Conservation (phyloP, 192 early-diverging fungal species). For the Coemansia sp. region DNA sequence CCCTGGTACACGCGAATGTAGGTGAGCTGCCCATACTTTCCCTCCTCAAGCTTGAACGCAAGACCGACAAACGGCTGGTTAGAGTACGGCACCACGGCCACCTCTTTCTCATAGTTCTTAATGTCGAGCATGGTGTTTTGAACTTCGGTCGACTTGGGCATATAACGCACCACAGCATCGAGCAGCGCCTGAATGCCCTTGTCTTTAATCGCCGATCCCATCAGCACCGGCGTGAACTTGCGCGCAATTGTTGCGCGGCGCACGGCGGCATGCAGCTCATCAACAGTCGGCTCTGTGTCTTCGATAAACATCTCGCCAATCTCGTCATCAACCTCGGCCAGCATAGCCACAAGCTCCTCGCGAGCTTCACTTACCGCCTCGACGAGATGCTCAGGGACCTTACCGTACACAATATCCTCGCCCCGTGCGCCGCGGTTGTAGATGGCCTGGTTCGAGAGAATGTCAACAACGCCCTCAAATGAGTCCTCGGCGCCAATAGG, state of each 20-base stretch:
- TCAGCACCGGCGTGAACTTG: constrained; percentile 80
- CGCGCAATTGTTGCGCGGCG: constrained; percentile 75
- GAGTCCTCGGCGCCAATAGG: constrained; percentile 87
- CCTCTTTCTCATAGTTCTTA: constrained; percentile 60
- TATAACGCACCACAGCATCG: constrained; percentile 67
- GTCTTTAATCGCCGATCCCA: constrained; percentile 86
- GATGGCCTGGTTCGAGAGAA: constrained; percentile 82
- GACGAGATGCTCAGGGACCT: constrained; percentile 67
- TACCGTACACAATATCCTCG: constrained; percentile 69
- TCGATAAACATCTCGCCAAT: constrained; percentile 81
- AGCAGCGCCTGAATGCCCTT: constrained; percentile 77
- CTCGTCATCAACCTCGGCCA: constrained; percentile 82
- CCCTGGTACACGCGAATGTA: constrained; percentile 98
- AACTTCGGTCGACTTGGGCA: constrained; percentile 75
- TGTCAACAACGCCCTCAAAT: constrained; percentile 88
- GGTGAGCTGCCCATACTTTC: constrained; percentile 93
- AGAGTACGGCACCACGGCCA: constrained; percentile 63
- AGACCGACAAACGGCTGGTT: constrained; percentile 79
- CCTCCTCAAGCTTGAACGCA: constrained; percentile 91
- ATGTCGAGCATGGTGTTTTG: constrained; percentile 72
- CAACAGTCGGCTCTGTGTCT: constrained; percentile 67
- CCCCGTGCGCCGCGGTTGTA: constrained; percentile 90
- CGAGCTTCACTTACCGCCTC: constrained; percentile 66
- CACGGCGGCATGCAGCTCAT: constrained; percentile 72
- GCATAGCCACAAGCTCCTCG: constrained; percentile 70